Evolutionary conservation across 2,329 filamentous ascomycete species (phyloP).

Genomic region (Alternaria angustiovoidea): DNA sequence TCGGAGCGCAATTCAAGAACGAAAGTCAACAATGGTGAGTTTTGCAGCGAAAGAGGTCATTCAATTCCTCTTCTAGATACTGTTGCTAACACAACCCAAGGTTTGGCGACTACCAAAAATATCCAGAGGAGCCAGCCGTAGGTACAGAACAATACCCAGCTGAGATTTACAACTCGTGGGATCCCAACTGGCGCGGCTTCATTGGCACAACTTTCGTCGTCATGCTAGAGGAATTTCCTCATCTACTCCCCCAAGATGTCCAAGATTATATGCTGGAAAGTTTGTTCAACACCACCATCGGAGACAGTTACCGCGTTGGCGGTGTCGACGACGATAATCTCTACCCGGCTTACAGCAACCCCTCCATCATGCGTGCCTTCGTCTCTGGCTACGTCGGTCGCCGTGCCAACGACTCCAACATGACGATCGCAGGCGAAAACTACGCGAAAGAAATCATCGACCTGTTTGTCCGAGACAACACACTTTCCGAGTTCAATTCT

Average conservation of each 20-base stretch:
- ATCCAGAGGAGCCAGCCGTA: slow-evolving; percentile 66
- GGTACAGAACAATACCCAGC: slow-evolving; percentile 61
- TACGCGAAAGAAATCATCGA: slow-evolving; percentile 65
- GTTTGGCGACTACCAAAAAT: slow-evolving; percentile 62
- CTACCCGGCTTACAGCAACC: slow-evolving; percentile 69
- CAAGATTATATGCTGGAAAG: slow-evolving; percentile 60
- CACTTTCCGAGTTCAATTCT: slow-evolving; percentile 69
- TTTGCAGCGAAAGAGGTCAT: not conserved
- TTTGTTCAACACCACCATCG: slow-evolving; percentile 63
- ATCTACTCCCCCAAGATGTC: slow-evolving; percentile 55
- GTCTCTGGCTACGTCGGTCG: slow-evolving; percentile 67
- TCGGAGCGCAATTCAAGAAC: slow-evolving; percentile 62
- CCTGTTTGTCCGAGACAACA: slow-evolving; percentile 64
- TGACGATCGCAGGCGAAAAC: slow-evolving; percentile 65
- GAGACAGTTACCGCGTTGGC: slow-evolving; percentile 69
- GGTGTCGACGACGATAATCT: slow-evolving; percentile 68
- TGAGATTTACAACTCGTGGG: slow-evolving; percentile 65
- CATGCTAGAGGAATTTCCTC: slow-evolving; percentile 65
- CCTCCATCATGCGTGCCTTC: slow-evolving; percentile 69
- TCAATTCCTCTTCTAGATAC: not conserved
- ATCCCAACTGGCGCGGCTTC: slow-evolving; percentile 72
- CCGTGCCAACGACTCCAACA: slow-evolving; percentile 63
- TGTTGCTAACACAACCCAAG: slow-evolving; percentile 20
- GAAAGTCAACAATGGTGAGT: slow-evolving; percentile 63
- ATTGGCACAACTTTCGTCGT: slow-evolving; percentile 67